Percentiles rank a stretch among this genome's conserved stretches.
Conservation (phyloP, 1,139 yeast genomes). For the Geotrichum carabidarum region DNA sequence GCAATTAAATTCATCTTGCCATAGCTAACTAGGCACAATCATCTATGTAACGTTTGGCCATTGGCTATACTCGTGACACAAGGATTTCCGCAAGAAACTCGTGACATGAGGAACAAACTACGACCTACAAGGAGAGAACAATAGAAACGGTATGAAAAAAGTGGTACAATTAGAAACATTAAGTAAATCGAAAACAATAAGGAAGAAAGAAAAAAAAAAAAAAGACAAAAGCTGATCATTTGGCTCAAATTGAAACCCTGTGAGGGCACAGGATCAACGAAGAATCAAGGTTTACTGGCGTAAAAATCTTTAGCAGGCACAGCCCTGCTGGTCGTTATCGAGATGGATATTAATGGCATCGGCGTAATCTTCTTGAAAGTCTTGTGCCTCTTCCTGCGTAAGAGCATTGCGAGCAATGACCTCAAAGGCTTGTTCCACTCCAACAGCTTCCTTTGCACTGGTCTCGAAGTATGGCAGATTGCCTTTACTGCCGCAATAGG, state of each 20-base stretch:
- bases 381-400: constrained; percentile 82
- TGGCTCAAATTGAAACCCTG: neutral
- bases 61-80: no score
- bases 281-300: neutral
- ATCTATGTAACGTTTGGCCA: no score
- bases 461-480: constrained; percentile 92
- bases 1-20: no score
- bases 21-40: no score
- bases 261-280: neutral
- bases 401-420: constrained; percentile 93
- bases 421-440: constrained; percentile 92
- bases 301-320: constrained; percentile 55
- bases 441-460: constrained; percentile 88
- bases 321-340: constrained; percentile 71
- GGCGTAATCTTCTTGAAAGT: constrained; percentile 85
- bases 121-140: no score
- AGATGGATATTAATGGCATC: constrained; percentile 93
- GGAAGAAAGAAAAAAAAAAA: neutral
- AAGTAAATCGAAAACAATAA: neutral
- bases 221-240: neutral
- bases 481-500: constrained; percentile 80
- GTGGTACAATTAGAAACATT: neutral
- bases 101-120: no score
- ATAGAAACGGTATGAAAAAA: neutral
- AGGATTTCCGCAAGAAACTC: no score